phyloP scores from a whole-genome alignment of 768 basidiomycete genomes.

The Trametes maxima region DNA sequence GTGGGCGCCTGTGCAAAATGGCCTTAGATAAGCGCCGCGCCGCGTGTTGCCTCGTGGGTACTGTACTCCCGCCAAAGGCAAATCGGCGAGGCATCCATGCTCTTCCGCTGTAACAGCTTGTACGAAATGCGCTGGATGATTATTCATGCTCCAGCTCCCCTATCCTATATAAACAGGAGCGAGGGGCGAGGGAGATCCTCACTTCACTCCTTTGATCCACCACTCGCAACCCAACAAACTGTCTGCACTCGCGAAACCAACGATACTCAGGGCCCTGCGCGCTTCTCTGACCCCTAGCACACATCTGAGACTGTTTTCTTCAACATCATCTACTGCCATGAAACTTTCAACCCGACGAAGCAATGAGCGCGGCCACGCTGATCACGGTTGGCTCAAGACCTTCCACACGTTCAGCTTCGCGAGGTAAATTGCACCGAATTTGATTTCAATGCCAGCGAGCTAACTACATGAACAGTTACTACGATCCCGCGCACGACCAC shows the following conservation, averaged over 20 bases:
- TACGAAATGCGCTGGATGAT: slow-evolving; percentile 5
- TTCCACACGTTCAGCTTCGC: slow-evolving; percentile 79
- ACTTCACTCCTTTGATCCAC: background rate
- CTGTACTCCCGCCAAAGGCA: slow-evolving; percentile 15
- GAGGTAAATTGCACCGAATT: slow-evolving; percentile 43
- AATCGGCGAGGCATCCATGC: slow-evolving; percentile 2
- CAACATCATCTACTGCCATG: slow-evolving; percentile 13
- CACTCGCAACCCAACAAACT: slow-evolving; percentile 6
- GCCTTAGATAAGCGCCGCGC: slow-evolving; percentile 17
- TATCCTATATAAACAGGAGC: background rate
- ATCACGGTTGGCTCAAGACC: slow-evolving; percentile 60
- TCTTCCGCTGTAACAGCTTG: slow-evolving; percentile 3
- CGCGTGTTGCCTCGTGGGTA: slow-evolving; percentile 19
- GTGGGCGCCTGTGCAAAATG: background rate
- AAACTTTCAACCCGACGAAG: slow-evolving; percentile 41
- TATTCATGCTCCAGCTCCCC: background rate
- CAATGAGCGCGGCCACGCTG: slow-evolving; percentile 46
- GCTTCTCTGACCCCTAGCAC: background rate
- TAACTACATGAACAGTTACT: slow-evolving; percentile 48
- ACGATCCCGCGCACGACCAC: slow-evolving; percentile 53
- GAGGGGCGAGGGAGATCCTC: background rate
- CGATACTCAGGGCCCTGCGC: background rate
- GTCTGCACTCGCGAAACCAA: slow-evolving; percentile 8
- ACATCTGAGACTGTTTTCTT: background rate
- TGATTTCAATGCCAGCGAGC: background rate